Evolutionary conservation across 352 stramenopile genomes (phyloP), one percentile per base, ranked within the genome.

Genomic region (Elongisporangium prolatum): DNA sequence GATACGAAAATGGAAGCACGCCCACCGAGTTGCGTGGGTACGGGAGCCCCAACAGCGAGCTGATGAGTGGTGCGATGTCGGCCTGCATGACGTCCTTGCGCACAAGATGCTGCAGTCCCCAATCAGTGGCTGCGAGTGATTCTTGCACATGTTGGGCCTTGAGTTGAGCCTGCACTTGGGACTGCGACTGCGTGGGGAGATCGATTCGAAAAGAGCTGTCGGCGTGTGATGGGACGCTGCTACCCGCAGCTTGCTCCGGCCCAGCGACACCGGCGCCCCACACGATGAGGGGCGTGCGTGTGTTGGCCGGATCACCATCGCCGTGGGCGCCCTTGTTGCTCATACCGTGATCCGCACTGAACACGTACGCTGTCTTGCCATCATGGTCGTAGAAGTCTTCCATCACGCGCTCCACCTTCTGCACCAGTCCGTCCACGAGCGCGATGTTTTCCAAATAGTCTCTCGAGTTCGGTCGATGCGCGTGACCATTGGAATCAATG

Each of bases 301-400:
- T 95, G 62, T 93, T 93, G 8, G 76, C 72, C 7, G 84, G 86
- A 25, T 93, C 82, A 20, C 86, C 86, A 57, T 95, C 84, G 14
- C 82, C 86, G 59, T 95, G 86, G 3, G 86, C 82, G 22, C 84
- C 86, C 61, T 93, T 89, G 56, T 85, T 68, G 21, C 83, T 87
- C 86, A 95, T 95, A 10, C 86, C 84, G 60, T 95, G 86, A 60
- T 95, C 86, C 2, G 86, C 84, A 4, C 74, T 95, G 62, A 95
- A 93, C 22, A 95, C 72, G 52, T 87, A 95, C 10, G 86, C 76
- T 3, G 86, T 95, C 11, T 63, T 60, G 52, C 67, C 75, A 63
- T 93, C 86, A 20, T 84, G 69, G 49, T 70, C 69, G 57, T 84
- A 90, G 52, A 87, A 91, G 9, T 85, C 79, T 47, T 92, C 78